A percentile compares a stretch with the other conserved stretches of the same genome.
These are phyloP conservation scores for Barnettozyma hawaiiensis DNA, from an alignment of 1,139 yeast species.

Conservation along the genomic window DNA sequence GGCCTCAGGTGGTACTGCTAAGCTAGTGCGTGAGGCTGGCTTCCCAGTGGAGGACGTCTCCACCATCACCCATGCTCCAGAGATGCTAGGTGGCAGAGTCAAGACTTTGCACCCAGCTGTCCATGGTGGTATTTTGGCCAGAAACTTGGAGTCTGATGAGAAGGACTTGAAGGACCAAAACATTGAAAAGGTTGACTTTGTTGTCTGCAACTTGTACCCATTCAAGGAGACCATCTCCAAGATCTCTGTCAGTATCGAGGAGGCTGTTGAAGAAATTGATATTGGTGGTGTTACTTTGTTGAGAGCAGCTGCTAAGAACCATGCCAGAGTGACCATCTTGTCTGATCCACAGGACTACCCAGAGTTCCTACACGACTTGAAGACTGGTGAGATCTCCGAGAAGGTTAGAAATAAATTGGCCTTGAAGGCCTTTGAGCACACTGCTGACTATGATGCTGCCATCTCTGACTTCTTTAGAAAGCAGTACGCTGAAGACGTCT, in stretches of 20 bases:
- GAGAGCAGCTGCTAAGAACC: conserved; percentile 98
- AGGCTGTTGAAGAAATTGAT: conserved; percentile 97
- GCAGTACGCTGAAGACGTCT: conserved; percentile 83
- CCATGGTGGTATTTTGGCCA: conserved; percentile 96
- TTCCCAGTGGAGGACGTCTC: conserved; percentile 97
- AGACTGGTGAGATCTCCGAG: conserved; percentile 62
- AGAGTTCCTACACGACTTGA: conserved; percentile 73
- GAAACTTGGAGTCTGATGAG: conserved; percentile 87
- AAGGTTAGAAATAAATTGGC: conserved; percentile 81
- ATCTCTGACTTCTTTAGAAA: conserved; percentile 96
- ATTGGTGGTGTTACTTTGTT: conserved; percentile 96
- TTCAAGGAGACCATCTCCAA: conserved; percentile 96
- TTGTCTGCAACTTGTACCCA: conserved; percentile 95
- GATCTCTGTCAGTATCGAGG: conserved; percentile 91
- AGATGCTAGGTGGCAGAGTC: conserved; percentile 97
- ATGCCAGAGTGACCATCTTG: conserved; percentile 88
- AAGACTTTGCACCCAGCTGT: conserved; percentile 98
- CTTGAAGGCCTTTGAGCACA: conserved; percentile 94
- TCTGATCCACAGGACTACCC: conserved; percentile 94
- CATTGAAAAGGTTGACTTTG: conserved; percentile 92
- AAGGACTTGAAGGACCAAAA: conserved; percentile 80
- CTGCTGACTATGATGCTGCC: conserved; percentile 95
- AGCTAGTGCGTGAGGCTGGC: conserved; percentile 92
- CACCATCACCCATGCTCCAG: conserved; percentile 94
- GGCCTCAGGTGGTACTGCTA: conserved; percentile 97